Percentiles rank a stretch among this genome's conserved stretches.
phyloP scores from a whole-genome alignment of 805 yeast species.

The Cyberlindnera euphorbiiphila region DNA sequence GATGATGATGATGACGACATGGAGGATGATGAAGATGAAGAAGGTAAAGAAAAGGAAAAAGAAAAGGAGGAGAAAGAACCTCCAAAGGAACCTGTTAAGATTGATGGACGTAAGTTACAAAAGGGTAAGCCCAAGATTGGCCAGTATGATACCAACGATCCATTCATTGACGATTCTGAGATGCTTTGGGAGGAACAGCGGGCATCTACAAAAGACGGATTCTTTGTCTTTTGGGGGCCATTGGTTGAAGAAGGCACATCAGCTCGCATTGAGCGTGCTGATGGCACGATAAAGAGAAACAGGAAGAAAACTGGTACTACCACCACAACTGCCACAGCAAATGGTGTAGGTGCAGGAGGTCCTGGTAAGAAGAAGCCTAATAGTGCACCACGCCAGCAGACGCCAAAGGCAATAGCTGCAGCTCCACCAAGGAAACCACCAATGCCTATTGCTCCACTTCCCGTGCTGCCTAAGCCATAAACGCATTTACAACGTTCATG shows the following conservation, averaged over 20 bases:
- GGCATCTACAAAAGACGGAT: conserved; percentile 90
- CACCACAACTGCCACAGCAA: conserved; percentile 1
- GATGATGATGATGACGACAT: conserved; percentile 45
- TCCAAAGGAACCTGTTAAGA: conserved; percentile 30
- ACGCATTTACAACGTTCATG: too few species aligned
- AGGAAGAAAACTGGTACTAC: conserved; percentile 28
- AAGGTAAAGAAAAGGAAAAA: conserved; percentile 34
- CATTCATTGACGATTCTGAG: conserved; percentile 95
- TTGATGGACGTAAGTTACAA: conserved; percentile 41
- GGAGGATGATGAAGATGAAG: conserved; percentile 36
- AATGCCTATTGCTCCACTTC: neutral
- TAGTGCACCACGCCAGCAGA: conserved; percentile 3
- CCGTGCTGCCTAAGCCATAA: conserved; percentile 1
- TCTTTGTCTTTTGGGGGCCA: conserved; percentile 93
- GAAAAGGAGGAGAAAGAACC: conserved; percentile 23
- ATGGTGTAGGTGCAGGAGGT: conserved; percentile 1
- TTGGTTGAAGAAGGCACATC: conserved; percentile 58
- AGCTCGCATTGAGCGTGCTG: conserved; percentile 44
- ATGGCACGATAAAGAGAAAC: conserved; percentile 39
- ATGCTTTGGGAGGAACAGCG: conserved; percentile 90
- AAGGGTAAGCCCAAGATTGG: conserved; percentile 74
- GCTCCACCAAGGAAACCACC: conserved; percentile 1
- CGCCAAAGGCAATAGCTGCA: conserved; percentile 7
- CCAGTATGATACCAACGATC: conserved; percentile 88
- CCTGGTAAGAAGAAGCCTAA: conserved; percentile 13